These are phyloP conservation scores for Amanita polypyramis DNA, from an alignment of 768 basidiomycete genomes.

Conservation along the genomic window DNA sequence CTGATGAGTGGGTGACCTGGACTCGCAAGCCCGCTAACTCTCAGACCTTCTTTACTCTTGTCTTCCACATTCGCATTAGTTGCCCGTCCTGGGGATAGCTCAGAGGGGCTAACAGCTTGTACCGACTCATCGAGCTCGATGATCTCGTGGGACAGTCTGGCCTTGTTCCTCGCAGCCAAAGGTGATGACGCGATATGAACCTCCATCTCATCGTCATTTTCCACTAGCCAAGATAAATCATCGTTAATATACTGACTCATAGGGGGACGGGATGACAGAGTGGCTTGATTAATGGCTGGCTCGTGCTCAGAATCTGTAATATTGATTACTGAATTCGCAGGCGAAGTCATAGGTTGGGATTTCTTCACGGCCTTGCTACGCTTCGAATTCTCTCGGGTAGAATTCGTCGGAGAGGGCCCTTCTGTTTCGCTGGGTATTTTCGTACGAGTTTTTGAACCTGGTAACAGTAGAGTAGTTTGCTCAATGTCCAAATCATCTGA, in stretches of 20 bases:
- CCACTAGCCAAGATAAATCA: slow-evolving; percentile 57
- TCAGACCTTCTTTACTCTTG: too few species aligned
- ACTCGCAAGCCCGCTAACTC: too few species aligned
- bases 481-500: slow-evolving; percentile 48
- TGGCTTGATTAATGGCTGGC: background rate
- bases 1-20: too few species aligned
- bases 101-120: background rate
- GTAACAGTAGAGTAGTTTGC: slow-evolving; percentile 6
- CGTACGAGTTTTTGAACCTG: background rate
- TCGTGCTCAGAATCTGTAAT: slow-evolving; percentile 17
- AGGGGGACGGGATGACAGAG: slow-evolving; percentile 1
- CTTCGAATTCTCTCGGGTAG: background rate
- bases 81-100: too few species aligned
- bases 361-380: background rate
- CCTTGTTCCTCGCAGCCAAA: background rate
- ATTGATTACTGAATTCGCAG: slow-evolving; percentile 13
- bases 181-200: slow-evolving; percentile 37
- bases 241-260: slow-evolving; percentile 14
- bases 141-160: background rate
- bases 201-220: slow-evolving; percentile 48
- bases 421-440: background rate
- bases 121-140: background rate
- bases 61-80: too few species aligned
- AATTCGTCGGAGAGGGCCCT: background rate
- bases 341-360: background rate